Base-by-base conservation (phyloP, 495 filamentous ascomycete genomes). In the Penicillium daleae region DNA sequence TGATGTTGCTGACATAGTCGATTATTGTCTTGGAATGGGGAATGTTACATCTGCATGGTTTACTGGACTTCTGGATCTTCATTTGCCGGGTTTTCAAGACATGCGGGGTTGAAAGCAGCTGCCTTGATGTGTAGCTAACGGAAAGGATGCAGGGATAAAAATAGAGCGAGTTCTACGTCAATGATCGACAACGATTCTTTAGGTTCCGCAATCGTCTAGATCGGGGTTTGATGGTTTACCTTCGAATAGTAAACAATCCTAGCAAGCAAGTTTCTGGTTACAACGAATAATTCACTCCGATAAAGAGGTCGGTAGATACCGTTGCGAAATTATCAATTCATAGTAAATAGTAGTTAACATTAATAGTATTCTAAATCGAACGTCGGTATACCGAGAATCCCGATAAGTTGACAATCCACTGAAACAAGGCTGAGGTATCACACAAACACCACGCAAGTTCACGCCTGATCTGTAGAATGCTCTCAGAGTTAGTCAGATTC, bases 41-140 rank as follows among this genome's bases (percentile, higher is more conserved):
- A 12, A 50, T 50, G 46, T 50, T 50, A 50, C 46, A 50, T 50
- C 46, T 50, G 46, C 46, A 50, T 15, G 4, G 9, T 29, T 50
- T 29, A 15, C 24, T 29, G 0, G 24, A 13, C 13, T 27, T n/a
- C 22, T 50, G 24, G 12, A 1, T 13, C 46, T 50, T 50, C 12
- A 50, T 50, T 29, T 50, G 46, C 24, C 9, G 2, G 2, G 6
- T 15, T n/a, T 27, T 27, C 15, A n/a, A 29, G 46, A 26, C 26
- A 50, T 50, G 15, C 46, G 46, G 46, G 46, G 46, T 29, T n/a
- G 8, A n/a, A 4, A 50, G 24, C 9, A 50, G 46, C 13, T 17
- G 15, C 24, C 46, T 17, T 50, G 46, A 29, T 29, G 46, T 17
- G 13, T 27, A 29, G 24, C 46, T 50, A 27, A 50, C 24, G 46